These are phyloP conservation scores for Aureobasidium sp. DNA, from an alignment of 2,329 filamentous ascomycete species.

Conservation along the genomic window DNA sequence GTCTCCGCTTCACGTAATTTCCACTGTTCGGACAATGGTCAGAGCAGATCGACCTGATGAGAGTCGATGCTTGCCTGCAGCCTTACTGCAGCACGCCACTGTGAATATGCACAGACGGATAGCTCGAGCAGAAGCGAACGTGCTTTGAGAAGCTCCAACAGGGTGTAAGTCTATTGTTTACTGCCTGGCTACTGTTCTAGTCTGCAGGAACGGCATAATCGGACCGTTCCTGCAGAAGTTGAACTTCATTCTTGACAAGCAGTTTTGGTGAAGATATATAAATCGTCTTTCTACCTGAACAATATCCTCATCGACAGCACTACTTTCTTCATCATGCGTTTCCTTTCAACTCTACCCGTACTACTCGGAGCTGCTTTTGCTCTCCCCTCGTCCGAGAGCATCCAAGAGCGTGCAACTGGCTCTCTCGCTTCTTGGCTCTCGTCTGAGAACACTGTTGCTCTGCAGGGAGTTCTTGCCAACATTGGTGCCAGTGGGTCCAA, in stretches of 20 bases:
- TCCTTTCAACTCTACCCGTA: conserved; percentile 11
- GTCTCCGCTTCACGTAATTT: background rate
- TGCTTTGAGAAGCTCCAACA: background rate
- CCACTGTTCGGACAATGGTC: background rate
- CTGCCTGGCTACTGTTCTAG: background rate
- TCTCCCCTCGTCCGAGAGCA: conserved; percentile 16
- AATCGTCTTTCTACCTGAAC: background rate
- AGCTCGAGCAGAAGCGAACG: background rate
- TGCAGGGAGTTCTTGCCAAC: conserved; percentile 49
- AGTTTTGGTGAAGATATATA: conserved; percentile 1
- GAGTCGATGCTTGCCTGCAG: background rate
- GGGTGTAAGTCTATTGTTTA: background rate
- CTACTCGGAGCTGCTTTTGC: conserved; percentile 14
- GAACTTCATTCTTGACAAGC: background rate
- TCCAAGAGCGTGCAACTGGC: conserved; percentile 19
- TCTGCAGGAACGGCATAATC: conserved; percentile 1
- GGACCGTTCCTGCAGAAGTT: background rate
- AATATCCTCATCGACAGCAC: background rate
- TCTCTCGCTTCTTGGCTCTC: conserved; percentile 32
- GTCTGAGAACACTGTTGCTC: conserved; percentile 41
- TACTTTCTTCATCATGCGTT: conserved; percentile 3
- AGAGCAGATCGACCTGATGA: background rate
- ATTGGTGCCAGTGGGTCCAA: conserved; percentile 47
- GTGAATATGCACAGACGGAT: background rate
- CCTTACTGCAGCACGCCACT: background rate